A percentile compares a stretch with the other conserved stretches of the same genome.
These are phyloP conservation scores for Coemansia reversa DNA, from an alignment of 192 early-diverging fungal species.

Conservation along the genomic window DNA sequence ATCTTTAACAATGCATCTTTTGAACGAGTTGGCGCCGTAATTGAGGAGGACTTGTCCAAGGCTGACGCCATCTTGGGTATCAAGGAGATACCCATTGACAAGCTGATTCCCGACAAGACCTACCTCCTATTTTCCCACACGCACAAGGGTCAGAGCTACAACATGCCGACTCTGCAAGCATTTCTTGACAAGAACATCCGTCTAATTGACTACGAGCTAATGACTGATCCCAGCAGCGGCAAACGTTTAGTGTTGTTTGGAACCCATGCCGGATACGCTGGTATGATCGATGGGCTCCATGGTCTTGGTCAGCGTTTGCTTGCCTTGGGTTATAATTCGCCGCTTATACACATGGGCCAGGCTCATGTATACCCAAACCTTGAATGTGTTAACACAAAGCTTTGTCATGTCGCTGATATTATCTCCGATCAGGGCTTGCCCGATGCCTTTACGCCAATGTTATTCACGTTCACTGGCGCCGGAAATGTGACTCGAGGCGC, in stretches of 20 bases:
- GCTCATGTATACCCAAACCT: conserved; percentile 72
- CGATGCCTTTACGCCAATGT: conserved; percentile 81
- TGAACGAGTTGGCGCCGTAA: conserved; percentile 74
- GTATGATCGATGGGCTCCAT: conserved; percentile 90
- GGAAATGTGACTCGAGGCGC: conserved; percentile 94
- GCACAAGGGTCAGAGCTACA: conserved; percentile 94
- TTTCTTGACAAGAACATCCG: conserved; percentile 90
- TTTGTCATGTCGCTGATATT: conserved; percentile 68
- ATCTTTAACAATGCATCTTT: conserved; percentile 88
- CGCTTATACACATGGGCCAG: conserved; percentile 84
- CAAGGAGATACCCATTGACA: conserved; percentile 87
- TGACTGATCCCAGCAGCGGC: conserved; percentile 68
- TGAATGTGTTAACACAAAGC: conserved; percentile 59
- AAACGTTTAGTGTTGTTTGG: conserved; percentile 90
- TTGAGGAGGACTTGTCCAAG: conserved; percentile 81
- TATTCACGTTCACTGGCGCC: conserved; percentile 86
- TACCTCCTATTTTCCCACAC: conserved; percentile 97
- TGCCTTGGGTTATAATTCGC: conserved; percentile 87
- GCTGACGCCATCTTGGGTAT: conserved; percentile 95
- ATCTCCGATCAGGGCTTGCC: conserved; percentile 89
- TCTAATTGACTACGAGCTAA: conserved; percentile 94
- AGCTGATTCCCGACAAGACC: conserved; percentile 84
- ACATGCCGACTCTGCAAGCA: conserved; percentile 85
- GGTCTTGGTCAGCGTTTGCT: conserved; percentile 89
- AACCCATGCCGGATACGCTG: conserved; percentile 91